Base-by-base conservation (phyloP, 2,329 filamentous ascomycete species). In the Ophiostoma quercus region DNA sequence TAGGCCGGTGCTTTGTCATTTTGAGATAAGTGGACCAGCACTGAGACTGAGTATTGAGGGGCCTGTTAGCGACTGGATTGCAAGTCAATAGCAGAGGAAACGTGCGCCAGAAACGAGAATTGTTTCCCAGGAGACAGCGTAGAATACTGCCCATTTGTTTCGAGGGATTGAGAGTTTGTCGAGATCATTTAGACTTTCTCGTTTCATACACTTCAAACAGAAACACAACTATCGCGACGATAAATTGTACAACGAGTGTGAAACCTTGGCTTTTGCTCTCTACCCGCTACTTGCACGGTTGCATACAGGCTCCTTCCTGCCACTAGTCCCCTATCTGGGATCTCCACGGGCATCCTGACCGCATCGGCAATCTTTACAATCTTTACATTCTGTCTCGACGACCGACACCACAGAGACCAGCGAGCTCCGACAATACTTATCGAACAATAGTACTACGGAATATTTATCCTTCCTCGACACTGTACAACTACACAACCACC, bases 81-180 rank as follows among this genome's bases (percentile, higher is more conserved):
- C 34, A 63, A 39, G 43, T 25, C 7, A 14, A 22, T 29, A 47
- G 16, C 41, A 57, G 39, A 14, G 60, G 12, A 25, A 29, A 39
- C 37, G 57, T 32, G 68, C 41, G n/a, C 54, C 39, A 60, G 47
- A 29, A 25, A 51, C n/a, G 25, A 65, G 19, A 34, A 29, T 47
- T 41, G 70, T 71, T 71, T 69, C 70, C 70, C 67, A 69, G 70
- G 70, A 68, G 67, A 71, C 68, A 71, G 16, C 57, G 57, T 25
- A n/a, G 22, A 62, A 32, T 57, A 57, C 11, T 25, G 22, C 22
- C 3, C 11, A 16, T 9, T 22, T 54, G 8, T 22, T 34, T 34
- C 34, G 34, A 34, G 34, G 34, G 34, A 6, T 34, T 34, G 34
- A 34, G 22, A 14, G n/a, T 57, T 57, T 57, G 0, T 57, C n/a